Percentiles rank a stretch among this genome's conserved stretches.
Evolutionary conservation across 371 early-diverging fungal species (phyloP).

Genomic region (Ecytonucleospora hepatopenaei): DNA sequence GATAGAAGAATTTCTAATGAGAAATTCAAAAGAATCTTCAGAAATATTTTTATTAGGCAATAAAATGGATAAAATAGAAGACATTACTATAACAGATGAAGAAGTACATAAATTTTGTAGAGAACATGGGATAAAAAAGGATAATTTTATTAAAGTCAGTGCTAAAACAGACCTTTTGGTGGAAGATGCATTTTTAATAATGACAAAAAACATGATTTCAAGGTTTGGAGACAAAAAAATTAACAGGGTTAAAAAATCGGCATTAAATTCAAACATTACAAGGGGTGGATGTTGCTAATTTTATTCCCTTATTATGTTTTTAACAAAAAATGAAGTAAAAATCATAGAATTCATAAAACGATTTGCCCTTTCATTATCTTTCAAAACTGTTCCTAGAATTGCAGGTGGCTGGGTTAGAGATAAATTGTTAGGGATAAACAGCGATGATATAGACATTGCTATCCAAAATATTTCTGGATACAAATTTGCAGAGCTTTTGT

Average conservation of each 20-base stretch:
- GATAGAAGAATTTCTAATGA: slow-evolving; percentile 89
- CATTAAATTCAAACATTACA: background rate
- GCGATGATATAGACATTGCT: slow-evolving; percentile 86
- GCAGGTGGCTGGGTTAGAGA: slow-evolving; percentile 57
- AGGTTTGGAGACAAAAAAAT: background rate
- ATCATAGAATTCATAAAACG: slow-evolving; percentile 2
- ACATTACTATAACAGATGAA: slow-evolving; percentile 63
- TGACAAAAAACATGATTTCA: slow-evolving; percentile 16
- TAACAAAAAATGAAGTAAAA: background rate
- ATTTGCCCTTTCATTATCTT: slow-evolving; percentile 16
- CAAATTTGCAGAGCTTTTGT: slow-evolving; percentile 68
- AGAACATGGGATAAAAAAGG: slow-evolving; percentile 21
- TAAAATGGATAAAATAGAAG: slow-evolving; percentile 79
- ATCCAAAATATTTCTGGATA: slow-evolving; percentile 82
- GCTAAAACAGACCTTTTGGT: slow-evolving; percentile 46
- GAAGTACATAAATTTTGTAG: slow-evolving; percentile 56
- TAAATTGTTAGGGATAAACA: slow-evolving; percentile 70
- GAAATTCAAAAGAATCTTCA: slow-evolving; percentile 75
- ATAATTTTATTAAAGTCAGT: slow-evolving; percentile 40
- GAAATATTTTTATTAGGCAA: slow-evolving; percentile 94
- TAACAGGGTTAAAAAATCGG: background rate
- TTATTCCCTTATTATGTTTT: background rate
- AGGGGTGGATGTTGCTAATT: background rate
- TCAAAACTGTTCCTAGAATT: slow-evolving; percentile 37
- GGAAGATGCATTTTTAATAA: slow-evolving; percentile 26